Evolutionary conservation across 2,329 filamentous ascomycete species (phyloP).

Genomic region (Phyllosticta ampelicida): DNA sequence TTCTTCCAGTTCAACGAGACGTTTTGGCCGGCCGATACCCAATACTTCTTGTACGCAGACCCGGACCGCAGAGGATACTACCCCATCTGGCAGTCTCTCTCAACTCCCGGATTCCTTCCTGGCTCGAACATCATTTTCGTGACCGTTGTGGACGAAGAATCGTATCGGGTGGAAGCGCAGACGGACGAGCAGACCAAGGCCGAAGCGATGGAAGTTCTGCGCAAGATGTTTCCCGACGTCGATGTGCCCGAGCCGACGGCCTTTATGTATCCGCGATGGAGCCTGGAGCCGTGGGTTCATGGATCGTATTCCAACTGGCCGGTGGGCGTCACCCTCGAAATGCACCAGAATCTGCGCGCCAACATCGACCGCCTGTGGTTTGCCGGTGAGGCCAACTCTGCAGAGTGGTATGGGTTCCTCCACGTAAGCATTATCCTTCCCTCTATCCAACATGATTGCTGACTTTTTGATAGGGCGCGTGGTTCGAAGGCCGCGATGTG

Average conservation of each 20-base stretch:
- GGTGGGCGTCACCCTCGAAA: conserved; percentile 49
- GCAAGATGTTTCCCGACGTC: conserved; percentile 49
- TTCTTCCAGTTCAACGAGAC: conserved; percentile 58
- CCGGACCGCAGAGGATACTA: conserved; percentile 41
- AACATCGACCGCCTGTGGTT: conserved; percentile 53
- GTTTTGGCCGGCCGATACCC: conserved; percentile 50
- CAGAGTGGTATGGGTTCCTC: conserved; percentile 55
- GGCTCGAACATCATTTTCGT: conserved; percentile 56
- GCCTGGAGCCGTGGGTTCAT: conserved; percentile 37
- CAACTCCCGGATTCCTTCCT: conserved; percentile 45
- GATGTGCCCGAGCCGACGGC: conserved; percentile 48
- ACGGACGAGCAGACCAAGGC: conserved; percentile 46
- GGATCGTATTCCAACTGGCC: conserved; percentile 63
- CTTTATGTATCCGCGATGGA: conserved; percentile 54
- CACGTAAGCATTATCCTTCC: conserved; percentile 26
- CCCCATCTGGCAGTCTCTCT: conserved; percentile 55
- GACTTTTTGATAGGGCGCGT: conserved; percentile 15
- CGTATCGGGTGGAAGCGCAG: conserved; percentile 49
- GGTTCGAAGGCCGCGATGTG: conserved; percentile 26
- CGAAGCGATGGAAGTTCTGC: conserved; percentile 48
- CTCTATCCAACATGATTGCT: too few species aligned
- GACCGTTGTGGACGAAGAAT: conserved; percentile 48
- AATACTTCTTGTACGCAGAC: conserved; percentile 45
- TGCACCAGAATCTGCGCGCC: conserved; percentile 58
- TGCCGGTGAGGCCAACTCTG: conserved; percentile 53